Conservation (phyloP, 108 stramenopile species). For the Chaetoceros muelleri region DNA sequence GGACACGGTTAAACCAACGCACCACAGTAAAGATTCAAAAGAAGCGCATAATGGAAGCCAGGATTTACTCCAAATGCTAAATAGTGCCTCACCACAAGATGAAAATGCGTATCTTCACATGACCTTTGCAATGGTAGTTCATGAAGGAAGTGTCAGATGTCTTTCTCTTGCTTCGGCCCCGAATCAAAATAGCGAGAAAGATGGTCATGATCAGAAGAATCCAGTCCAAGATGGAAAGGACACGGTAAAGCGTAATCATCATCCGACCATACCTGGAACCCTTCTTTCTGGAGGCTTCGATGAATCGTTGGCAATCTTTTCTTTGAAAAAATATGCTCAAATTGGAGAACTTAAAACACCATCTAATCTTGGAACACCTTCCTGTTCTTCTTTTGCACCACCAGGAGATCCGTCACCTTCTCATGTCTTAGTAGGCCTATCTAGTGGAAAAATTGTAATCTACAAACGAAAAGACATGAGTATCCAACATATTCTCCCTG, state of each 20-base stretch:
- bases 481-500: conserved; percentile 70
- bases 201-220: too few relatives aligned
- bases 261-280: conserved; percentile 37
- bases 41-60: conserved; percentile 6
- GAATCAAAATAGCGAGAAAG: conserved; percentile 2
- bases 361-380: conserved; percentile 63
- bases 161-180: conserved; percentile 37
- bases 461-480: conserved; percentile 82
- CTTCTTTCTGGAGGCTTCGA: conserved; percentile 76
- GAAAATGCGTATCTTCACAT: conserved; percentile 37
- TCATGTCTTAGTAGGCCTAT: conserved; percentile 67
- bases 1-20: conserved; percentile 36
- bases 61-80: conserved; percentile 15
- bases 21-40: background rate
- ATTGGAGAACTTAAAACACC: conserved; percentile 73
- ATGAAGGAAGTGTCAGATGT: conserved; percentile 65
- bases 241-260: too few relatives aligned
- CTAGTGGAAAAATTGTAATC: conserved; percentile 66
- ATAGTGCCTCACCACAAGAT: conserved; percentile 9
- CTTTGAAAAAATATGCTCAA: conserved; percentile 21
- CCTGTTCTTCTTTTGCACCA: conserved; percentile 71
- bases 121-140: conserved; percentile 68
- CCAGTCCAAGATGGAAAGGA: too few relatives aligned
- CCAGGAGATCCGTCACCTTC: conserved; percentile 16
- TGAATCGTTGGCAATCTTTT: conserved; percentile 43